Conservation (phyloP, 306 rosid species). For the Urtica urens region DNA sequence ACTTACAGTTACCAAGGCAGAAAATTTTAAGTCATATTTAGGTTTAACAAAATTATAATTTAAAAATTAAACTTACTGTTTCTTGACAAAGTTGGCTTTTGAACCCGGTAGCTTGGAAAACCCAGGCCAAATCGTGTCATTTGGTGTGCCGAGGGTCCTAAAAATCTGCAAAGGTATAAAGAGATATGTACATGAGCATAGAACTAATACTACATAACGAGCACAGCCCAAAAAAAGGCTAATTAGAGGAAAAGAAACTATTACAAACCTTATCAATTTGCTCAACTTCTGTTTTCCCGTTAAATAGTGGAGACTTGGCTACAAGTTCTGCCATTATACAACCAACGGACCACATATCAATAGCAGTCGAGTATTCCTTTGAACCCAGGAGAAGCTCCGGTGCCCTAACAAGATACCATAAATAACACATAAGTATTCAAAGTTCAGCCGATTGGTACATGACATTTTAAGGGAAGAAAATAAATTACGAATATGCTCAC, state of each 20-base stretch:
- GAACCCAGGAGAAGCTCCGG: constrained; percentile 77
- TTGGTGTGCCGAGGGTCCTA: constrained; percentile 67
- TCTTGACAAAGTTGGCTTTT: constrained; percentile 54
- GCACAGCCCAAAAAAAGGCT: not conserved
- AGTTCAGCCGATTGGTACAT: not conserved
- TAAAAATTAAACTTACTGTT: constrained; percentile 39
- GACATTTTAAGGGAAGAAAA: not conserved
- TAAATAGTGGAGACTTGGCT: constrained; percentile 67
- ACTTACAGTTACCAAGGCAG: not conserved
- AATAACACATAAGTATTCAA: no score
- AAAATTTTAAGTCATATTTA: not conserved
- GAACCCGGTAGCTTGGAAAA: constrained; percentile 58
- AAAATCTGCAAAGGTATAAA: constrained; percentile 47
- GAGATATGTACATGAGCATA: constrained; percentile 8
- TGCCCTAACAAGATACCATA: constrained; percentile 70
- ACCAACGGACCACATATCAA: constrained; percentile 97
- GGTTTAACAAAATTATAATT: no score
- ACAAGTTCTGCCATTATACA: constrained; percentile 90
- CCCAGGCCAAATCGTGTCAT: constrained; percentile 76
- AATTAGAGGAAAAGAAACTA: not conserved
- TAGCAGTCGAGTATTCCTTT: constrained; percentile 77
- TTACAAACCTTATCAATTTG: constrained; percentile 64
- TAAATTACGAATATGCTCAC: constrained; percentile 24
- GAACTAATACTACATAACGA: not conserved
- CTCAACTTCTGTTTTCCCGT: constrained; percentile 68